Conservation (phyloP, 2,329 filamentous ascomycete genomes). For the Botrytis porri region DNA sequence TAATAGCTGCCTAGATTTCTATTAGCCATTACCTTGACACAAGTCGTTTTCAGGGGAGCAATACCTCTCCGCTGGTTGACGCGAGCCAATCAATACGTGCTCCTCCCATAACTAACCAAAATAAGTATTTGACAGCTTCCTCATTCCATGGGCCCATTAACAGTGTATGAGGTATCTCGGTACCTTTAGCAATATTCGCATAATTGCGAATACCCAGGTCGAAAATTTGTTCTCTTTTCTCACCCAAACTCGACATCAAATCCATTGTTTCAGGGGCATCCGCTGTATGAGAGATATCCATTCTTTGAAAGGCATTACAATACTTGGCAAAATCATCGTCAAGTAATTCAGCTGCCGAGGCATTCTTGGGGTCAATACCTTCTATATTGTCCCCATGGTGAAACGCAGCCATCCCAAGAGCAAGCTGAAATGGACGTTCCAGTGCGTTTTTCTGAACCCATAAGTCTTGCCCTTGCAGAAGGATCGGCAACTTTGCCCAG, state of each 20-base stretch:
- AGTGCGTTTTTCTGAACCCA: constrained; percentile 28
- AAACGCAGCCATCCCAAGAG: background rate
- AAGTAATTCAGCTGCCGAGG: background rate
- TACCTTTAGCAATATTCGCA: constrained; percentile 22
- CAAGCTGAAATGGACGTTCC: background rate
- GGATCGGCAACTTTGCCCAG: constrained; percentile 32
- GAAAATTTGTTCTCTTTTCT: background rate
- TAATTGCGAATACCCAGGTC: background rate
- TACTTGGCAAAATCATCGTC: constrained; percentile 16
- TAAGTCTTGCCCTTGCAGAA: constrained; percentile 30
- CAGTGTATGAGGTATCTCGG: constrained; percentile 35
- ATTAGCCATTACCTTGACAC: constrained; percentile 4
- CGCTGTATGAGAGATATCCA: background rate
- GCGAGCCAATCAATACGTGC: constrained; percentile 31
- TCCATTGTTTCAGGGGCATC: background rate
- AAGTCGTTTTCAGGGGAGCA: background rate
- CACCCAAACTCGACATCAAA: background rate
- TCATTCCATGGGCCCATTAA: constrained; percentile 36
- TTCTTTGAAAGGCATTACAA: background rate
- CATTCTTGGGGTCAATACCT: background rate
- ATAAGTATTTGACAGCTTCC: constrained; percentile 31
- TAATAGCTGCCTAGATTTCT: constrained; percentile 26
- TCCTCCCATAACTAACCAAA: constrained; percentile 34
- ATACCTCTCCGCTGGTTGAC: constrained; percentile 36
- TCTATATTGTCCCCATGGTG: background rate